These are phyloP conservation scores for Gossypium turneri DNA, from an alignment of 345 rosid species.

Conservation along the genomic window DNA sequence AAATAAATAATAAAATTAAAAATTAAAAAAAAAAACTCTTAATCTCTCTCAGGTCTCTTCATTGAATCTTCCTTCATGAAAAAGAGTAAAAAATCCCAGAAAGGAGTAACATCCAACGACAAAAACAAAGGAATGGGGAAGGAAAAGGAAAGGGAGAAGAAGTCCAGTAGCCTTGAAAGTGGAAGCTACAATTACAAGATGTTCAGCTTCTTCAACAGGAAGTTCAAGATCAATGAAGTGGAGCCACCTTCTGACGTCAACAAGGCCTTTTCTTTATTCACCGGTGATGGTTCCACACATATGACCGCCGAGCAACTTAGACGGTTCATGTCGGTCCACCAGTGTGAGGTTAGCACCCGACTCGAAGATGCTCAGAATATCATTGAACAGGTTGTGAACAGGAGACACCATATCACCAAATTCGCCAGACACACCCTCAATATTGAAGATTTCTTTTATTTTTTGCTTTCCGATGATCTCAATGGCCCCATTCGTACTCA, in stretches of 20 bases:
- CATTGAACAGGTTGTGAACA: slow-evolving; percentile 44
- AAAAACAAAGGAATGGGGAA: slow-evolving; percentile 27
- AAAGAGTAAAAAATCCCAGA: neutral
- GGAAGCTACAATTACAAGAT: slow-evolving; percentile 58
- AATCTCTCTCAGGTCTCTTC: neutral
- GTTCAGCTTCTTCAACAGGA: slow-evolving; percentile 71
- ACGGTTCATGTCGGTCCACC: slow-evolving; percentile 56
- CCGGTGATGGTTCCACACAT: slow-evolving; percentile 38
- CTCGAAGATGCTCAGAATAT: slow-evolving; percentile 53
- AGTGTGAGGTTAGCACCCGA: slow-evolving; percentile 38
- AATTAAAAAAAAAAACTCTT: neutral
- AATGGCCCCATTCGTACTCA: slow-evolving; percentile 42
- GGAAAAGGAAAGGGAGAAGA: slow-evolving; percentile 26
- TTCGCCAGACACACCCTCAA: slow-evolving; percentile 40
- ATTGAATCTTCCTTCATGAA: neutral
- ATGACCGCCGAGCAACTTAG: slow-evolving; percentile 51
- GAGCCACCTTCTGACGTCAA: slow-evolving; percentile 77
- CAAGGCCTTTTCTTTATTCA: slow-evolving; percentile 40
- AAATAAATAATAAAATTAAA: neutral
- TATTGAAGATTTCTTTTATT: slow-evolving; percentile 60
- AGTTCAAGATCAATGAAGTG: slow-evolving; percentile 66
- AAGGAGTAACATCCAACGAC: neutral
- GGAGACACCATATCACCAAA: slow-evolving; percentile 35
- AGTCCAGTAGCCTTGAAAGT: neutral
- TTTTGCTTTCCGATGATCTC: slow-evolving; percentile 40